phyloP scores from a whole-genome alignment of 1,284 basidiomycete species.

The Sporisorium exsertum region DNA sequence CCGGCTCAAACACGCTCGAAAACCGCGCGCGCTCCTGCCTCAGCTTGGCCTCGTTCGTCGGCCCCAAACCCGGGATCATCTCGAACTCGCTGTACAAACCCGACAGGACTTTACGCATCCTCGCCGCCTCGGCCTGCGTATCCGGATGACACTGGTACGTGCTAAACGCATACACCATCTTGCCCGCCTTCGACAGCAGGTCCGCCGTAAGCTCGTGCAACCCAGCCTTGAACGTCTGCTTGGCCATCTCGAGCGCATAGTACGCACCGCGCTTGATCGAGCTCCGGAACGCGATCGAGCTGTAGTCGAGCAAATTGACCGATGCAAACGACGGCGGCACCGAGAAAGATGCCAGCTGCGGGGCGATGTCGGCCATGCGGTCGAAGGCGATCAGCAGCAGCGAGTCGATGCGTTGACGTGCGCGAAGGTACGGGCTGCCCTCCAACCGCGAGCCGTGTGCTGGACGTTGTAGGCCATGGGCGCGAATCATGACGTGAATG shows the following conservation, averaged over 20 bases:
- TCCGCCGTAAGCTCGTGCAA: slow-evolving; percentile 42
- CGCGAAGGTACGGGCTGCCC: slow-evolving; percentile 22
- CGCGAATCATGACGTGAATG: slow-evolving; percentile 34
- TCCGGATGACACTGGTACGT: slow-evolving; percentile 42
- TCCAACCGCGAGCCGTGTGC: slow-evolving; percentile 20
- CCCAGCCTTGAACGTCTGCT: slow-evolving; percentile 29
- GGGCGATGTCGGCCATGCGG: slow-evolving; percentile 32
- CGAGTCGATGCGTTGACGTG: slow-evolving; percentile 36
- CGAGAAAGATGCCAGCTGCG: slow-evolving; percentile 35
- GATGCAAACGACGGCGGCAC: slow-evolving; percentile 26
- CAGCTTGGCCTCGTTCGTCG: slow-evolving; percentile 32
- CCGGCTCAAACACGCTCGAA: slow-evolving; percentile 34
- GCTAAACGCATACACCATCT: slow-evolving; percentile 40
- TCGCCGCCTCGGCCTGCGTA: slow-evolving; percentile 29
- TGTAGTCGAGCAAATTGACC: slow-evolving; percentile 39
- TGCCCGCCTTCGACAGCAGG: slow-evolving; percentile 34
- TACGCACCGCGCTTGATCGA: slow-evolving; percentile 31
- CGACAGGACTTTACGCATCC: slow-evolving; percentile 25
- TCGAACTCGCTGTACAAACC: slow-evolving; percentile 34
- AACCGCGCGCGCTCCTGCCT: slow-evolving; percentile 28
- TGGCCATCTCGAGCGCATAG: slow-evolving; percentile 42
- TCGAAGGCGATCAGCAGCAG: slow-evolving; percentile 29
- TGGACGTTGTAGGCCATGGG: slow-evolving; percentile 34
- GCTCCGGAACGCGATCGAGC: slow-evolving; percentile 45
- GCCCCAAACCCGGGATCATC: slow-evolving; percentile 39